Evolutionary conservation across 2,329 filamentous ascomycete species (phyloP).

Genomic region (Penicillium sp.): DNA sequence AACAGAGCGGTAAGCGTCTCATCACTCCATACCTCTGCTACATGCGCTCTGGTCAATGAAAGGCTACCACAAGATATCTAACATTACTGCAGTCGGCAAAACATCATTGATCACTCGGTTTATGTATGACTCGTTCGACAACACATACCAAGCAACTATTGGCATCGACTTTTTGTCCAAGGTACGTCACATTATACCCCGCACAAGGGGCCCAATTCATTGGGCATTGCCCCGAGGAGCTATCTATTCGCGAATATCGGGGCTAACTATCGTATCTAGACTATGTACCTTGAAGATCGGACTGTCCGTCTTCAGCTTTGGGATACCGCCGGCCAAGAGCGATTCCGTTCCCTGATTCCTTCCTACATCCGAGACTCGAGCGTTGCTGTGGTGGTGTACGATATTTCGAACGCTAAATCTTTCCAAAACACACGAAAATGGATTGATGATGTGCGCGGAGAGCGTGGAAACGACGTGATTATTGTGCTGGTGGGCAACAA

Average conservation of each 20-base stretch:
- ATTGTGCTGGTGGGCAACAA: conserved; percentile 99
- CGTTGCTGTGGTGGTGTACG: conserved; percentile 97
- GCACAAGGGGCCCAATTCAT: background rate
- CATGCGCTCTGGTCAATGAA: conserved; percentile 1
- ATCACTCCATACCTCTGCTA: conserved; percentile 3
- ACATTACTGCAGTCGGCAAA: conserved; percentile 73
- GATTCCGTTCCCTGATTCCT: conserved; percentile 94
- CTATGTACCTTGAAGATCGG: conserved; percentile 98
- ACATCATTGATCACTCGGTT: conserved; percentile 98
- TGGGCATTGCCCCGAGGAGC: background rate
- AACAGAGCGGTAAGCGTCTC: conserved; percentile 82
- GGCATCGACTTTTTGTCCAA: conserved; percentile 99
- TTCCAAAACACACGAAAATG: conserved; percentile 99
- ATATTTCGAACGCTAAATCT: conserved; percentile 94
- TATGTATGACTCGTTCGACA: conserved; percentile 99
- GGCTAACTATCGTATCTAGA: conserved; percentile 53
- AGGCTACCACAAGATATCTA: conserved; percentile 13
- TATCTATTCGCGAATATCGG: background rate
- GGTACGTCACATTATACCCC: conserved; percentile 52
- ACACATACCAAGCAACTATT: conserved; percentile 99
- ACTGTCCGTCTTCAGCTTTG: conserved; percentile 96
- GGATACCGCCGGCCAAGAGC: conserved; percentile 97
- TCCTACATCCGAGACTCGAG: conserved; percentile 98
- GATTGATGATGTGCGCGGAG: conserved; percentile 96
- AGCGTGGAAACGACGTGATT: conserved; percentile 97